Base-by-base conservation (phyloP, 768 basidiomycete genomes). In the Mycena rosella region DNA sequence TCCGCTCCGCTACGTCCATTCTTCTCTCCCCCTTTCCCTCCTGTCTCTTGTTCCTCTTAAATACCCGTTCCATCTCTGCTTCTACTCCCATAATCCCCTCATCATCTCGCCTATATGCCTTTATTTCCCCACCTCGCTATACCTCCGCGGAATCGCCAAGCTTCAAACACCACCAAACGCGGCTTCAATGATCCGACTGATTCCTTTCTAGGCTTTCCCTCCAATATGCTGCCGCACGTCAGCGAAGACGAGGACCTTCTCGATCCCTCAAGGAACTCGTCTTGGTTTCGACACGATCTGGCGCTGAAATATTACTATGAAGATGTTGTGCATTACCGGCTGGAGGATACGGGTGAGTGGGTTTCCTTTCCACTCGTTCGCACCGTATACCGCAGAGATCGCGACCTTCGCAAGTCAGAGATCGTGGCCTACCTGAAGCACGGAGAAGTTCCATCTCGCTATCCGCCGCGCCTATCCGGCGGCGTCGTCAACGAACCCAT, bases 291-390 rank as follows among this genome's bases (percentile, higher is more conserved):
- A 3, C 58, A 60, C 26, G 58, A 60, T 24, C 26, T 60, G 4
- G 47, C 58, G 8, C 45, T 60, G 14, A 4, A 8, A 9, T 60
- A 60, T 15, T 49, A 24, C 26, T 49, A 60, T 32, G 47, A 60
- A 13, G 10, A 7, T 2, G n/a, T 17, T 7, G 32, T 5, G 24
- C 7, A 32, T 26, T 24, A 5, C 18, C 2, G 24, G 3, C 13
- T 49, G 47, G n/a, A 34, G 58, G n/a, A n/a, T n/a, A n/a, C n/a
- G n/a, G n/a, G 58, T 49, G 47, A 60, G 58, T 40, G 32, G 29
- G 1, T 14, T 14, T 17, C 45, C 10, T 36, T 60, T 27, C 58
- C 58, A 5, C 13, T 60, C 7, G 34, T 38, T 34, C n/a, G 8
- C 5, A 32, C 10, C 14, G 47, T 60, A 20, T 60, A 60, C 32